Conservation (phyloP, 2,329 filamentous ascomycete species). For the Xylariaceae sp. region DNA sequence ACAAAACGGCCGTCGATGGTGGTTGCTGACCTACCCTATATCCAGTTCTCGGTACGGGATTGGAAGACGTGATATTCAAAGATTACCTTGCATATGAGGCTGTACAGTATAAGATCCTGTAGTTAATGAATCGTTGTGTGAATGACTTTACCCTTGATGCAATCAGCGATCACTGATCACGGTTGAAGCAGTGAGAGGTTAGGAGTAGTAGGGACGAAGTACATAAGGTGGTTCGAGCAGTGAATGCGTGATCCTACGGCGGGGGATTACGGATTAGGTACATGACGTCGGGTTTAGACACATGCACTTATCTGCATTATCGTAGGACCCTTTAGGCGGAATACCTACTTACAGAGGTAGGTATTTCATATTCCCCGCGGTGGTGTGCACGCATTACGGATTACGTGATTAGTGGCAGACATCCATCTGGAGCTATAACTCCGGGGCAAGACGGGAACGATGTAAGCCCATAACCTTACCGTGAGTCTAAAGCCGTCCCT, state of each 20-base stretch:
- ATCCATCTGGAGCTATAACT: neutral
- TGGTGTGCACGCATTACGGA: neutral
- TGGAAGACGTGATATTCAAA: slow-evolving; percentile 9
- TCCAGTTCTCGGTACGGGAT: slow-evolving; percentile 9
- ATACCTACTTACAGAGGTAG: neutral
- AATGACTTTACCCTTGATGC: too few species aligned
- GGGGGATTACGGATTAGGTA: neutral
- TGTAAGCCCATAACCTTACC: too few species aligned
- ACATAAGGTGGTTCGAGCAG: too few species aligned
- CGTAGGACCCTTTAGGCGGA: neutral
- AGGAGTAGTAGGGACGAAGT: too few species aligned
- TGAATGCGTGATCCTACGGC: too few species aligned
- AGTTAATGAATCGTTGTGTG: too few species aligned
- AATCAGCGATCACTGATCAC: too few species aligned
- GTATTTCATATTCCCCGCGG: neutral
- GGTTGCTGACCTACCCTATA: slow-evolving; percentile 12
- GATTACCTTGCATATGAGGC: slow-evolving; percentile 16
- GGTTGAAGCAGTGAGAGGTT: too few species aligned
- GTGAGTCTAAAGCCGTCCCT: too few species aligned
- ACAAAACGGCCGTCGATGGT: slow-evolving; percentile 12
- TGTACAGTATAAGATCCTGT: neutral
- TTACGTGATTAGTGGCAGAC: neutral
- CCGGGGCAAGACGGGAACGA: too few species aligned
- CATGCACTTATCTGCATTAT: neutral
- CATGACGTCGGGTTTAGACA: neutral